Base-by-base conservation (phyloP, 768 basidiomycete species). In the Stropharia rugosoannulata region DNA sequence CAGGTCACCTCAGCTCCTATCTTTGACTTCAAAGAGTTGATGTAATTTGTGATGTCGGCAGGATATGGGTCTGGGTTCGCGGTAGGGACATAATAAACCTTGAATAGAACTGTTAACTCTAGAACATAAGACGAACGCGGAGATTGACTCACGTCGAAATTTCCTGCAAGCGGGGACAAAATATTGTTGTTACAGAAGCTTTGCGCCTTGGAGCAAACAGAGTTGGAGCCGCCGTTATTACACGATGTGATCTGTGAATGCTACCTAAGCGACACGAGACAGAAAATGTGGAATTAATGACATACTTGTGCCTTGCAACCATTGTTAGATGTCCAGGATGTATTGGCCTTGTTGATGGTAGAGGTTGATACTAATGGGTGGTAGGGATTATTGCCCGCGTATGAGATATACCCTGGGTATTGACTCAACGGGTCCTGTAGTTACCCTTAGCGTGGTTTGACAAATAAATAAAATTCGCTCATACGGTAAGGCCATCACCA, bases 401-500 rank as follows among this genome's bases (percentile, higher is more conserved):
- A 87, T 4, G 66, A 67, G 36, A 85, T 73, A 56, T 84, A 85
- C 8, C 80, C 80, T 4, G 82, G 79, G 62, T 86, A 86, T 68
- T 86, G 85, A 1, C 50, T 57, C 40, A 66, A 51, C 1, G 60
- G 62, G 49, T 66, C 64, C 64, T 65, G 37, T 15, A 27, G 37
- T 27, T 29, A 5, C 10, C 18, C 7, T 6, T 27, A 11, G n/a
- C 12, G 22, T 39, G 4, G 35, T 27, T 37, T 13, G 16, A 22
- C 35, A 19, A 19, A 13, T 19, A 45, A 19, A 47, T 25, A 13
- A 9, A 16, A 12, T 13, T 3, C 29, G 18, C 15, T 46, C 75
- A 12, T 66, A 85, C 83, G 4, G 84, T 85, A 19, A 86, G 66
- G 10, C 84, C 84, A 62, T 87, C 76, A 15, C 86, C 85, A 18